Evolutionary conservation across 116 monocot species (phyloP).

Genomic region (Iris pallida): DNA sequence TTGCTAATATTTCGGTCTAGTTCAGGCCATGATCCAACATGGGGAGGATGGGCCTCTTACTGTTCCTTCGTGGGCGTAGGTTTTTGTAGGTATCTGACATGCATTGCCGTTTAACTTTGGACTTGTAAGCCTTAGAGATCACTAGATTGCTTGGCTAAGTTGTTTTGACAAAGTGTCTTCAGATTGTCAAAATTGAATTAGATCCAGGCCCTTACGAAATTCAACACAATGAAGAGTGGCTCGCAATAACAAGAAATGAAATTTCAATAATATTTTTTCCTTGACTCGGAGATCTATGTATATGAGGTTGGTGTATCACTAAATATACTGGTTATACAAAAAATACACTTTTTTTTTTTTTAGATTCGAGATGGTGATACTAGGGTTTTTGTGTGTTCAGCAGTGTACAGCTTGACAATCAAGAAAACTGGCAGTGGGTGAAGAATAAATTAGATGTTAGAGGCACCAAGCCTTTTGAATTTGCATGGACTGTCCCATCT

Average conservation of each 20-base stretch:
- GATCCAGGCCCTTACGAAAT: slow-evolving; percentile 77
- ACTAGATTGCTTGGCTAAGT: neutral
- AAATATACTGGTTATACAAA: neutral
- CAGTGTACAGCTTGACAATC: slow-evolving; percentile 30
- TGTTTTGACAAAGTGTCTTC: neutral
- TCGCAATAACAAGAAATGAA: slow-evolving; percentile 64
- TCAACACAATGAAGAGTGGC: slow-evolving; percentile 92
- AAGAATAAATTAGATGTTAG: slow-evolving; percentile 49
- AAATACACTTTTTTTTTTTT: neutral
- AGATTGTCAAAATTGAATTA: slow-evolving; percentile 84
- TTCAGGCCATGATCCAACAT: slow-evolving; percentile 80
- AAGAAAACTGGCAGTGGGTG: slow-evolving; percentile 47
- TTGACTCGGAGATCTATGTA: slow-evolving; percentile 31
- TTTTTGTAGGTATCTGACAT: slow-evolving; percentile 63
- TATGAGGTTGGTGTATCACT: slow-evolving; percentile 16
- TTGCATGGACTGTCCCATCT: slow-evolving; percentile 33
- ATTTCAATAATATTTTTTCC: slow-evolving; percentile 51
- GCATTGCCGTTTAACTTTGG: neutral
- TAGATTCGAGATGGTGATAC: slow-evolving; percentile 3
- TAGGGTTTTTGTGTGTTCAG: slow-evolving; percentile 23
- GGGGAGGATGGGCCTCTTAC: slow-evolving; percentile 76
- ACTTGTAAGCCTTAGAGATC: no score
- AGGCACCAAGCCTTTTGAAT: slow-evolving; percentile 70
- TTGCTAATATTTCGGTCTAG: no score
- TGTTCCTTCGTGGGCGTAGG: slow-evolving; percentile 57